Conservation (phyloP, 495 filamentous ascomycete species). For the Neurospora sp. region DNA sequence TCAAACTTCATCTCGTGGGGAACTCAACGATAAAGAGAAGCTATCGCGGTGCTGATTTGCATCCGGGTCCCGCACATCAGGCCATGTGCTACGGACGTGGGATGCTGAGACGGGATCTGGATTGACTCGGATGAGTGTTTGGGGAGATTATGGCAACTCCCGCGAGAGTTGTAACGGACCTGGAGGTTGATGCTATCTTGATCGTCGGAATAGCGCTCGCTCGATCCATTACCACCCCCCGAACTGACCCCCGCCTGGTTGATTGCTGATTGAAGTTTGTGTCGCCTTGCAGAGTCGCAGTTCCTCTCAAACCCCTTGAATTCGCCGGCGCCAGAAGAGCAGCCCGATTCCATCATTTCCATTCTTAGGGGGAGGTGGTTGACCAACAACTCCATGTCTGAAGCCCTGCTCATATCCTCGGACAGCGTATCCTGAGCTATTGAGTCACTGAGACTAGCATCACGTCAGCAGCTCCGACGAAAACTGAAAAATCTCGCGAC, state of each 20-base stretch:
- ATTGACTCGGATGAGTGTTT: not conserved
- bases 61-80: not conserved
- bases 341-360: not conserved
- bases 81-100: not conserved
- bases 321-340: not conserved
- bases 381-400: not conserved
- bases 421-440: not conserved
- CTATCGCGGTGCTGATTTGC: not conserved
- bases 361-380: not conserved
- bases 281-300: not conserved
- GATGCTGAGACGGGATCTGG: not conserved
- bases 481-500: not conserved
- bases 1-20: not conserved
- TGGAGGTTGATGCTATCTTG: not conserved
- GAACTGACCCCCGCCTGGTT: not conserved
- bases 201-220: not conserved
- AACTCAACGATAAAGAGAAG: not conserved
- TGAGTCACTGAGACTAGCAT: not conserved
- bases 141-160: not conserved
- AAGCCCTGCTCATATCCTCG: not conserved
- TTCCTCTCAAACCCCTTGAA: not conserved
- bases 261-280: not conserved
- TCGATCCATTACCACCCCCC: not conserved
- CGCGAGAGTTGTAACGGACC: not conserved
- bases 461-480: not conserved